Conservation (phyloP, 352 stramenopile species). For the Pythium guiyangense region DNA sequence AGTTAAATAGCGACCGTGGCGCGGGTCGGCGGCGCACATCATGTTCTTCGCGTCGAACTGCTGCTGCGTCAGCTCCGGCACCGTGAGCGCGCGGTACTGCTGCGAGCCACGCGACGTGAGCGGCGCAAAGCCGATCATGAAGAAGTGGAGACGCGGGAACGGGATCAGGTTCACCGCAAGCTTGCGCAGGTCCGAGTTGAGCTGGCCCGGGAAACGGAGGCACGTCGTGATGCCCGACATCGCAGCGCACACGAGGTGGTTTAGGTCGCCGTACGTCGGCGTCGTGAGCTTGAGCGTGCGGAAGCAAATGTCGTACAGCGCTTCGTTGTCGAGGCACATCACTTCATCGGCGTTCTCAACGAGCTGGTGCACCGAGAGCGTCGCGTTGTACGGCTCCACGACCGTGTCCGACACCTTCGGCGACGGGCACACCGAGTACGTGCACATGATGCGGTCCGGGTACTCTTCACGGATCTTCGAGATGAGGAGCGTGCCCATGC, state of each 20-base stretch:
- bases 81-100: slow-evolving; percentile 97
- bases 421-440: slow-evolving; percentile 98
- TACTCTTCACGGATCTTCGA: slow-evolving; percentile 99
- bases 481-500: slow-evolving; percentile 99
- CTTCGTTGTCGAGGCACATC: slow-evolving; percentile 99
- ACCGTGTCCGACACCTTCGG: slow-evolving; percentile 98
- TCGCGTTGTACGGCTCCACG: slow-evolving; percentile 99
- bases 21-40: slow-evolving; percentile 99
- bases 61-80: slow-evolving; percentile 98
- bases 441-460: slow-evolving; percentile 99
- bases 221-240: slow-evolving; percentile 99
- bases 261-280: slow-evolving; percentile 98
- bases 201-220: slow-evolving; percentile 97
- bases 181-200: slow-evolving; percentile 99
- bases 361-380: slow-evolving; percentile 98
- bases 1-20: slow-evolving; percentile 98
- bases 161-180: slow-evolving; percentile 98
- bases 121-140: slow-evolving; percentile 99
- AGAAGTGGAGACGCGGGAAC: slow-evolving; percentile 99
- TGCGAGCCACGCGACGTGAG: slow-evolving; percentile 95
- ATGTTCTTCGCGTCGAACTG: slow-evolving; percentile 99
- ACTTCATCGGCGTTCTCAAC: slow-evolving; percentile 99
- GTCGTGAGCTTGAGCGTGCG: slow-evolving; percentile 98
- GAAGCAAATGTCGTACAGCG: slow-evolving; percentile 99
- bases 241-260: slow-evolving; percentile 98